Percentiles rank a stretch among this genome's conserved stretches.
Conservation (phyloP, 1,284 basidiomycete species). For the Prillingera fragicola region DNA sequence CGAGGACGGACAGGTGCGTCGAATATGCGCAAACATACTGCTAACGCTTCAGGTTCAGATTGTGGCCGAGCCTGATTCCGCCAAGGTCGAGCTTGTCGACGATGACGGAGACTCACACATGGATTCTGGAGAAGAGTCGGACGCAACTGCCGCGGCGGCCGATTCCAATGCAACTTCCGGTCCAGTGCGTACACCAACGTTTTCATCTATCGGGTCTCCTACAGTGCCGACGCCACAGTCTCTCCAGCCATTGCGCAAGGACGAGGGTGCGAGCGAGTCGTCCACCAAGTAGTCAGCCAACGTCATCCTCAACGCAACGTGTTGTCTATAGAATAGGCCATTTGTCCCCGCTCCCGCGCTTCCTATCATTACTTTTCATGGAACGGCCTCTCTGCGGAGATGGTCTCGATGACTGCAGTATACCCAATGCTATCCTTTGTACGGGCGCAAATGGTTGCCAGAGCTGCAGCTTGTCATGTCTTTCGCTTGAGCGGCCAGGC, state of each 20-base stretch:
- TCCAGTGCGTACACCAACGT: conserved; percentile 17
- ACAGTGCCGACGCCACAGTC: conserved; percentile 34
- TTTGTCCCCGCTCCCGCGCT: neutral
- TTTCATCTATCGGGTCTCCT: conserved; percentile 42
- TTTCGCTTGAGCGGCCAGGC: too few species aligned
- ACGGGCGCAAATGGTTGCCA: too few species aligned
- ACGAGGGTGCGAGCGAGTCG: too few species aligned
- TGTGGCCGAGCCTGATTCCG: neutral
- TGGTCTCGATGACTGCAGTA: too few species aligned
- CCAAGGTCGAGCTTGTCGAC: conserved; percentile 30
- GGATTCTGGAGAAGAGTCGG: conserved; percentile 54
- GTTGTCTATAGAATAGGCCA: neutral
- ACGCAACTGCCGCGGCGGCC: conserved; percentile 53
- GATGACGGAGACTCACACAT: conserved; percentile 55
- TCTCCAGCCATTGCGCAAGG: conserved; percentile 17
- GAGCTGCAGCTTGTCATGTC: too few species aligned
- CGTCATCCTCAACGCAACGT: neutral
- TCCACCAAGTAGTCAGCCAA: too few species aligned
- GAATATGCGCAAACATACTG: neutral
- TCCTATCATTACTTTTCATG: neutral
- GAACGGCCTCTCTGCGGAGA: too few species aligned
- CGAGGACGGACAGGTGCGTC: conserved; percentile 2
- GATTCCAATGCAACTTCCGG: conserved; percentile 9
- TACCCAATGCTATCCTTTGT: too few species aligned
- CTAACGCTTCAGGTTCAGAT: neutral